Conservation (phyloP, 306 rosid genomes). For the Bauhinia variegata region DNA sequence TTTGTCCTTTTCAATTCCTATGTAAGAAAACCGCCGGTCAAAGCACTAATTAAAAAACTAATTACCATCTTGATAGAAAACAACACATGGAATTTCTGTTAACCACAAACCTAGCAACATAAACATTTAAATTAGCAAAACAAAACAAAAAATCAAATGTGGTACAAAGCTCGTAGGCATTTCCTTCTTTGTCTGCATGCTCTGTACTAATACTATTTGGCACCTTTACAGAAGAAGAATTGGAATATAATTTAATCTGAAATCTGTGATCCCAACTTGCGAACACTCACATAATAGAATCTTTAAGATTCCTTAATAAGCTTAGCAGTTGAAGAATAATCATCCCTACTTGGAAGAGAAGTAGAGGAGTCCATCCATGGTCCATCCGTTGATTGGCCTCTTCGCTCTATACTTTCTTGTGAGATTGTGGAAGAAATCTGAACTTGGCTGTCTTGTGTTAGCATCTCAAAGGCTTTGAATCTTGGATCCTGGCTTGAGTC, state of each 20-base stretch:
- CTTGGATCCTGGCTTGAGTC: slow-evolving; percentile 44
- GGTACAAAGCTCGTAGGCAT: neutral
- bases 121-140: too few relatives aligned
- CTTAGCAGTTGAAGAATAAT: slow-evolving; percentile 40
- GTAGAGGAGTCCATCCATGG: slow-evolving; percentile 67
- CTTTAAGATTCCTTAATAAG: slow-evolving; percentile 34
- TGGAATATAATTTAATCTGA: neutral
- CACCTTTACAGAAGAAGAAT: slow-evolving; percentile 27
- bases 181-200: neutral
- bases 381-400: slow-evolving; percentile 52
- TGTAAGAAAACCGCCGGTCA: neutral
- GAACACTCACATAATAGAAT: too few relatives aligned
- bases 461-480: slow-evolving; percentile 69
- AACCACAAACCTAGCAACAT: neutral
- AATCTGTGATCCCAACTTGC: too few relatives aligned
- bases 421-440: slow-evolving; percentile 44
- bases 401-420: slow-evolving; percentile 48
- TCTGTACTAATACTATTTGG: neutral
- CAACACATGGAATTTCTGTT: neutral
- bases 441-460: slow-evolving; percentile 62
- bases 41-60: neutral
- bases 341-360: slow-evolving; percentile 46
- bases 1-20: too few relatives aligned
- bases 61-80: neutral
- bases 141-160: slow-evolving; percentile 2